Base-by-base conservation (phyloP, 768 basidiomycete species). In the Neoboletus brunneissimus region DNA sequence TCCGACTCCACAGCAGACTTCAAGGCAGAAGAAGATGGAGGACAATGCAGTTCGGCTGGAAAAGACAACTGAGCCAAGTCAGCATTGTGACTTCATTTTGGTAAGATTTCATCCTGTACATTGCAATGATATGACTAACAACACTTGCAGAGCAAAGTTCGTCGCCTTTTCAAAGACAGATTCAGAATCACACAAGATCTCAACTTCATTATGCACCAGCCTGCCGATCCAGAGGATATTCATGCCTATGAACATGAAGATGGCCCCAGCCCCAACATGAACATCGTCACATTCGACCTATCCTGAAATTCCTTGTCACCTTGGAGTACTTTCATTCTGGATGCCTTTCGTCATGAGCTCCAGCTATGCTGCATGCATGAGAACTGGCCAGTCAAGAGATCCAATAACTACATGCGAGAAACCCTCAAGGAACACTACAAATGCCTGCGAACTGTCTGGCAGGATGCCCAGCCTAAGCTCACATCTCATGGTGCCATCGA, bases 91-190 rank as follows among this genome's bases (percentile, higher is more conserved):
- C 32, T 60, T 57, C 1, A 47, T 57, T 23, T 44, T 60, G 59
- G 57, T 54, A 10, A 29, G 27, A 25, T 25, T 25, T 25, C 25
- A 25, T 25, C 5, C 3, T 25, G 25, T 29, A 29, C 27, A 7
- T 29, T 29, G 27, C 27, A 29, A 29, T 7, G 6, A 29, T 29
- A 29, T 6, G 5, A 29, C 6, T 29, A 7, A 29, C 7, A 6
- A 1, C 7, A 29, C 27, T 29, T 29, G 40, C 22, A 61, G 59
- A 44, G n/a, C 3, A 50, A 61, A 47, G 53, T 61, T 25, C 40
- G 15, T 32, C 46, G 15, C 4, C 41, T 59, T 11, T 62, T 62
- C 44, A 62, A 62, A 23, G 61, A 59, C 15, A 41, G 3, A 34
- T 41, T 58, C 1, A 37, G 42, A 4, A 59, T 56, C 23, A 27